Evolutionary conservation across 192 early-diverging fungal genomes (phyloP), one percentile per base, ranked within the genome.

Genomic region (Cladochytrium replicatum): DNA sequence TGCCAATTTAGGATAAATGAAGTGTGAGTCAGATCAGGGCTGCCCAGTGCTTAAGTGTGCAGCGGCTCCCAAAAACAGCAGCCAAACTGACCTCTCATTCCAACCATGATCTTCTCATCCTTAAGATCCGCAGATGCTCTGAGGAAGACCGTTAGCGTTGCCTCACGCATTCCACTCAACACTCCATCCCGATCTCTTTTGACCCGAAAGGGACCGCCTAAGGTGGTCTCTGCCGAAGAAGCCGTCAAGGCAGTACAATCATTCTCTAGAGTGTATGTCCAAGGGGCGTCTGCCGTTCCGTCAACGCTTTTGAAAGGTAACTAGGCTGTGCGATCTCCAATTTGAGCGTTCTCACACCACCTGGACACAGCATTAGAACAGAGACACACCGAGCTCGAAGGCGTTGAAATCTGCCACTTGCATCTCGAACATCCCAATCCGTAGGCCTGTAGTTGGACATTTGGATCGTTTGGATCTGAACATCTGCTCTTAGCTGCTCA

Each of bases 361-460:
- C 53, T 38, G 37, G 32, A 43, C 11, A 17, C 29, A 17, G 66
- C 69, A 2, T 53, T 71, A n/a, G 53, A 48, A 9, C 55, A 69
- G 29, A 47, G 66, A 6, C 30, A 17, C 2, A 29, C 30, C 15
- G 58, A 65, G 28, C 49, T 73, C 27, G 43, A 13, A 13, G 38
- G 59, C 23, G 48, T 73, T 23, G 67, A 70, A 34, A 47, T 73
- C 37, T 22, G 9, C 28, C 71, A 73, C 46, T 46, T 73, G 43
- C 71, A 73, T 55, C 32, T 71, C 32, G 64, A 69, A 25, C 32
- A 39, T 26, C 29, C 48, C 7, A 72, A 72, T 41, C 69, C 69
- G 54, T 69, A 37, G 17, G 17, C 17, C 13, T 37, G 13, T 37
- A 13, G 17, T 13, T 13, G 13, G 13, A 37, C 17, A 13, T 46